Base-by-base conservation (phyloP, 2,329 filamentous ascomycete species). In the Ilyonectria destructans region DNA sequence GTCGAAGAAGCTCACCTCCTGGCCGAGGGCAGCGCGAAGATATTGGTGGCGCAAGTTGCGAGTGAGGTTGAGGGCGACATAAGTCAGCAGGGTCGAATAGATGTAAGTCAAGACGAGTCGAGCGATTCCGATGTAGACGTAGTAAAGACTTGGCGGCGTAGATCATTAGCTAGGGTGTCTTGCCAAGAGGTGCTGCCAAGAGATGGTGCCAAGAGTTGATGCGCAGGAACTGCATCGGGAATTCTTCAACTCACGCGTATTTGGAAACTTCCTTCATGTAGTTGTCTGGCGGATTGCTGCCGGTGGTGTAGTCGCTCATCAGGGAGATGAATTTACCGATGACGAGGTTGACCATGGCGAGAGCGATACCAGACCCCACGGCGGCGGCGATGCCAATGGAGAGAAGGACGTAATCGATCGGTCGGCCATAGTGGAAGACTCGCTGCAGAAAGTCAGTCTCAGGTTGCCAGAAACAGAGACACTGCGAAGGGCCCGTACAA, bases 81-180 rank as follows among this genome's bases (percentile, higher is more conserved):
- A 84, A 3, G 85, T 87, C 21, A 88, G 75, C 52, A 80, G 77
- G 4, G 78, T 74, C 52, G 81, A 81, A 74, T 83, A 82, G 21
- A 83, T 74, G 69, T 89, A 90, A 10, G 84, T 81, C 15, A 87
- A 76, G 35, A 79, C 74, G 67, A 89, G 86, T 48, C 86, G 85
- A 0, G 78, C 88, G 62, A 89, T 79, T 71, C 89, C 89, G 13
- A 90, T 80, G 67, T 89, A 90, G 33, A 90, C 80, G 71, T 90
- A 89, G 75, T 86, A 90, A 4, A 90, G 78, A 1, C 85, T 86
- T 72, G 40, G 40, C 40, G 40, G n/a, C 74, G 70, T 12, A 68
- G 71, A 48, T 74, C 71, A 33, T 82, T 71, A 68, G 21, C 26
- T 43, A 17, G 10, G 13, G 46, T 26, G 23, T 72, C 59, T 83